Evolutionary conservation across 768 basidiomycete species (phyloP).

Genomic region (Dacryopinax primogenitus): DNA sequence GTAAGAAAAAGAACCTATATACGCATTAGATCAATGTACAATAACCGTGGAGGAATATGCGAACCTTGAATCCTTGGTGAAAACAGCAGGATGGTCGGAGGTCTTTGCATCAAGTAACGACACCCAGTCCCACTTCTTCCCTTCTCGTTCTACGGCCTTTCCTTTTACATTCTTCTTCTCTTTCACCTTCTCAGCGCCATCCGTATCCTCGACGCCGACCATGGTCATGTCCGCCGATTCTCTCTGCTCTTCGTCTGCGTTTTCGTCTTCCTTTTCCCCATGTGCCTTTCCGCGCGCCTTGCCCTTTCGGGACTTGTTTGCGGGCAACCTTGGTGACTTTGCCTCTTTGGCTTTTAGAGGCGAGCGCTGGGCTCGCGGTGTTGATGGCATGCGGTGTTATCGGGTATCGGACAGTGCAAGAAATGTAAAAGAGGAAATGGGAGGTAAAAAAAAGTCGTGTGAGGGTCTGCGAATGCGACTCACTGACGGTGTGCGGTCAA

Average conservation of each 20-base stretch:
- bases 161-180: not conserved
- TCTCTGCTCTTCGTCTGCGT: not conserved
- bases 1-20: slow-evolving; percentile 72
- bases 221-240: slow-evolving; percentile 1
- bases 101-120: not conserved
- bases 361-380: slow-evolving; percentile 5
- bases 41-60: slow-evolving; percentile 17
- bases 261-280: not conserved
- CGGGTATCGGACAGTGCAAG: not conserved
- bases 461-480: slow-evolving; percentile 6
- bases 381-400: not conserved
- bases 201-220: not conserved
- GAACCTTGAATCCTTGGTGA: slow-evolving; percentile 81
- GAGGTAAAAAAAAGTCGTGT: not conserved
- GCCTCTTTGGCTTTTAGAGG: not conserved
- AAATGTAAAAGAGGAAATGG: not conserved
- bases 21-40: slow-evolving; percentile 11
- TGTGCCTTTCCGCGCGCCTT: not conserved
- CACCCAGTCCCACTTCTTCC: slow-evolving; percentile 3
- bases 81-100: slow-evolving; percentile 52
- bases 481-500: not conserved
- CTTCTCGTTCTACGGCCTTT: not conserved
- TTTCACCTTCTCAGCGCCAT: not conserved
- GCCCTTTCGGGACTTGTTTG: not conserved
- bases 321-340: not conserved